These are phyloP conservation scores for Urtica urens DNA, from an alignment of 306 rosid genomes.

Conservation along the genomic window DNA sequence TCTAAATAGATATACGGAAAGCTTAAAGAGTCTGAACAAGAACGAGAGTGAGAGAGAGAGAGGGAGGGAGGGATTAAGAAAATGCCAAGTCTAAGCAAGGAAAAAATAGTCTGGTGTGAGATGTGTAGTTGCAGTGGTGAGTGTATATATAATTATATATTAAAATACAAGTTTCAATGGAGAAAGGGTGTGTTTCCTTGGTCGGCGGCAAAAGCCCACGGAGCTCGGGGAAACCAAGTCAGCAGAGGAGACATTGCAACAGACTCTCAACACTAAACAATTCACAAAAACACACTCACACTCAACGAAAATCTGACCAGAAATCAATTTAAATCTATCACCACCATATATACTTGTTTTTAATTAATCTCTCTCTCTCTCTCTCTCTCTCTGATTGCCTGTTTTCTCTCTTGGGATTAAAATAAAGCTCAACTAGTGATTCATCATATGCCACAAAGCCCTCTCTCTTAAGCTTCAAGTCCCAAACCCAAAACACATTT, in stretches of 20 bases:
- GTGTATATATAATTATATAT: constrained; percentile 15
- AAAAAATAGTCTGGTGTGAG: constrained; percentile 56
- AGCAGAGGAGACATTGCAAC: constrained; percentile 76
- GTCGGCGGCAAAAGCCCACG: constrained; percentile 93
- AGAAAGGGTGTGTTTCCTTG: constrained; percentile 82
- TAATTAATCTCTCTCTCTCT: constrained; percentile 28
- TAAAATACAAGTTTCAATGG: constrained; percentile 59
- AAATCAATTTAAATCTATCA: no score
- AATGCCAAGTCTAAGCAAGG: constrained; percentile 20
- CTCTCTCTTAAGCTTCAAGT: constrained; percentile 43
- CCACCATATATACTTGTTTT: constrained; percentile 60
- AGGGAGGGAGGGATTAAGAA: constrained; percentile 26
- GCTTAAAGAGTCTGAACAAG: constrained; percentile 18
- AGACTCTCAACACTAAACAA: constrained; percentile 61
- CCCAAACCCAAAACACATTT: constrained; percentile 45
- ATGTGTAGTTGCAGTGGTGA: neutral
- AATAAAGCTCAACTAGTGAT: no score
- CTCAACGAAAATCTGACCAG: constrained; percentile 78
- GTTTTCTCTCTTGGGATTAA: no score
- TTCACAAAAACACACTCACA: constrained; percentile 47
- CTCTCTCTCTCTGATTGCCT: constrained; percentile 46
- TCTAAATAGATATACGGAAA: constrained; percentile 2
- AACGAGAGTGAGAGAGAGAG: constrained; percentile 27
- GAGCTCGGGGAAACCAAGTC: constrained; percentile 73
- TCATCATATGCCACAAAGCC: constrained; percentile 30